Conservation (phyloP, 148 eudicot species). For the Cornus suecica region DNA sequence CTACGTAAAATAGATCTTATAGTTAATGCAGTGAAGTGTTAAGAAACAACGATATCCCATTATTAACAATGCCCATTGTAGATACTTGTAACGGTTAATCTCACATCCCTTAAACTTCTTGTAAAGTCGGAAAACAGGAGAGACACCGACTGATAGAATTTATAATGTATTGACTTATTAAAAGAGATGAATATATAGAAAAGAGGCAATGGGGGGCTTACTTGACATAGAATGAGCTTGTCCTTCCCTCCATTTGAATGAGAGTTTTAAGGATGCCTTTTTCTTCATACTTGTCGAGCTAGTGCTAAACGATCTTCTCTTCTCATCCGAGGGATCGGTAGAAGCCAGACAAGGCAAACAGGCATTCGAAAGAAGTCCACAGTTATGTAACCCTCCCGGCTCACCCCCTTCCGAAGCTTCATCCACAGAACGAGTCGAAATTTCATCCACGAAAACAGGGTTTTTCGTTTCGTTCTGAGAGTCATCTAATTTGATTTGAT, state of each 20-base stretch:
- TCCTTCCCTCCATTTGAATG: slow-evolving; percentile 71
- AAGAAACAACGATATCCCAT: neutral
- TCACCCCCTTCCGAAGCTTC: slow-evolving; percentile 32
- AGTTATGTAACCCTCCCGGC: slow-evolving; percentile 26
- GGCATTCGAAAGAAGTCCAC: slow-evolving; percentile 42
- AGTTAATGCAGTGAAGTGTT: neutral
- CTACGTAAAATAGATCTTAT: neutral
- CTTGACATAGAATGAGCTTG: slow-evolving; percentile 44
- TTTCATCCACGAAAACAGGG: slow-evolving; percentile 31
- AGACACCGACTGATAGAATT: neutral
- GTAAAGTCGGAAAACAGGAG: neutral
- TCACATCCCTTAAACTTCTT: neutral
- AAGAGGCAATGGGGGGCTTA: slow-evolving; percentile 17
- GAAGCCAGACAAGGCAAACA: slow-evolving; percentile 69
- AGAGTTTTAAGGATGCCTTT: slow-evolving; percentile 39
- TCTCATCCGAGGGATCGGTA: slow-evolving; percentile 36
- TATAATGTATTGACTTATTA: neutral
- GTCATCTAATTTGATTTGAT: slow-evolving; percentile 30
- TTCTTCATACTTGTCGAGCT: slow-evolving; percentile 60
- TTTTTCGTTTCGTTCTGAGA: slow-evolving; percentile 36
- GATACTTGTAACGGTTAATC: neutral
- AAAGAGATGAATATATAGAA: neutral
- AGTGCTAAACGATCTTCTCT: slow-evolving; percentile 52
- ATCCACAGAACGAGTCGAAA: slow-evolving; percentile 31
- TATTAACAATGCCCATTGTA: neutral